phyloP scores from a whole-genome alignment of 345 rosid species.

The Eutrema yunnanense region DNA sequence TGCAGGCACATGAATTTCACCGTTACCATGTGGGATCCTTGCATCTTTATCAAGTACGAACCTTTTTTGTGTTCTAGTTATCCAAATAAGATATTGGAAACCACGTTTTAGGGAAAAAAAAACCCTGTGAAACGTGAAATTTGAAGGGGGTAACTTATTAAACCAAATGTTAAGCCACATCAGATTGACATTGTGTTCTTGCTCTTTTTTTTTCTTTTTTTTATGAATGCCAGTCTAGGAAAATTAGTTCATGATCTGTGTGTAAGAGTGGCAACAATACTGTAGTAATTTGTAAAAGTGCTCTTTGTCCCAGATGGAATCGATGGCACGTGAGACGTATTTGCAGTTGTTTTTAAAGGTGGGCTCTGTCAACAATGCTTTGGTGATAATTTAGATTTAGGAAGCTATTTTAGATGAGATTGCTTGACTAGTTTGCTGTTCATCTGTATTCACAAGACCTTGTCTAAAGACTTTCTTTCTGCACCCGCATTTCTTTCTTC shows the following conservation, averaged over 20 bases:
- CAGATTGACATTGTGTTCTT: constrained; percentile 2
- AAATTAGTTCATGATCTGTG: not conserved
- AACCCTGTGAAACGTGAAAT: not conserved
- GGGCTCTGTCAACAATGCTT: constrained; percentile 47
- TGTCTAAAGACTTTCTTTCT: not conserved
- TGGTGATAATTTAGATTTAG: constrained; percentile 20
- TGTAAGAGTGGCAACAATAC: constrained; percentile 8
- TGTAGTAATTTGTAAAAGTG: constrained; percentile 35
- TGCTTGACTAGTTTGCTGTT: constrained; percentile 12
- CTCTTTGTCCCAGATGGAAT: constrained; percentile 95
- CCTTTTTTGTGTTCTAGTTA: constrained; percentile 13
- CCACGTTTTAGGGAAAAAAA: not conserved
- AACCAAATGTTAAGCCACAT: not conserved
- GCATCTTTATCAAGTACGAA: constrained; percentile 66
- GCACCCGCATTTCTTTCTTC: not conserved
- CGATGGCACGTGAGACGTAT: constrained; percentile 87
- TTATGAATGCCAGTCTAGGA: constrained; percentile 8
- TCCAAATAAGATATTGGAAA: not conserved
- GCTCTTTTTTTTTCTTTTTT: not conserved
- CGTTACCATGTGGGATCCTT: constrained; percentile 48
- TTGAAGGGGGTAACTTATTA: not conserved
- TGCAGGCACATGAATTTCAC: constrained; percentile 92
- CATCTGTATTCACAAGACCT: not conserved
- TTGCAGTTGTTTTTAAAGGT: constrained; percentile 69
- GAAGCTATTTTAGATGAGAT: constrained; percentile 9